Evolutionary conservation across 2,329 filamentous ascomycete genomes (phyloP), one percentile per base, ranked within the genome.

Genomic region (Simplicillium sp.): DNA sequence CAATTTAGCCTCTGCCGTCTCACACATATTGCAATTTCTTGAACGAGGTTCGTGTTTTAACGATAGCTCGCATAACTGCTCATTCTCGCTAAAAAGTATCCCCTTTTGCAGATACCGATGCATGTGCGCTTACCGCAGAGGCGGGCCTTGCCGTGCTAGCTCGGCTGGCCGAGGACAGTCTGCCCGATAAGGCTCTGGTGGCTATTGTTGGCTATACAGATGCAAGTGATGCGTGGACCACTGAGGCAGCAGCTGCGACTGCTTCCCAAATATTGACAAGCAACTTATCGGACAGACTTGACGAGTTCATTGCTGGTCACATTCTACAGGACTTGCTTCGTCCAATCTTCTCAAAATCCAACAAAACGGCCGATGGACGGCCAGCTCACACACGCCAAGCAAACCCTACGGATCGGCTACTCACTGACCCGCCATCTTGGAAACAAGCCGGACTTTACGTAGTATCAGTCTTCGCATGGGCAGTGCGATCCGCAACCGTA

Each of bases 311-410:
- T 48, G 62, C 71, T 14, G 64, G 69, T n/a, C 61, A 69, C 32
- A 65, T 87, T 42, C 71, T 89, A 4, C 66, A 72, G 46, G 61
- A 64, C 50, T 80, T 80, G 52, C 68, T 89, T 38, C 80, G 79
- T 31, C 80, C 80, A 20, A 62, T 85, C 6, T 88, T 89, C 63
- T 68, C 70, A 20, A 70, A 68, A 43, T 66, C 73, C 13, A 72
- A 68, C 15, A 70, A 76, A 3, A 49, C 56, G 7, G 36, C 48
- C 15, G 52, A 54, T 3, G 59, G 60, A 1, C 45, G 60, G 29
- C 57, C 58, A 12, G 46, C 48, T 7, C 48, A 50, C 3, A 59
- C 56, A 42, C 40, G 31, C n/a, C 17, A 36, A 9, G 15, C 37
- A 16, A 29, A 25, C 12, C 39, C 17, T 15, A 13, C 33, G 4